Conservation (phyloP, 2,329 filamentous ascomycete genomes). For the Colletotrichum coccodes region DNA sequence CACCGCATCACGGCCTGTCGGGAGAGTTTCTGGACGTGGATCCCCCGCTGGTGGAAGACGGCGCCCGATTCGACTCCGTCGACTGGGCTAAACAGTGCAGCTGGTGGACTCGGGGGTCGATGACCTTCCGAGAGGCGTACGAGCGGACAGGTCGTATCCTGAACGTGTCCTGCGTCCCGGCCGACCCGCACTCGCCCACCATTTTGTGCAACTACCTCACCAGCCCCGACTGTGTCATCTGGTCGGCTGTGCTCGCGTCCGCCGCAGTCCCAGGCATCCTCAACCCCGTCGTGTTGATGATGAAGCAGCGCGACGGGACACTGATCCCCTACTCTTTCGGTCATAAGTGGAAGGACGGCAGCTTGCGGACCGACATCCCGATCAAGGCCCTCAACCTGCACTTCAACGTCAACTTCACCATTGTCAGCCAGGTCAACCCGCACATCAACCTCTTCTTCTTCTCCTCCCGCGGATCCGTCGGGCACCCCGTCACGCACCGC, state of each 20-base stretch:
- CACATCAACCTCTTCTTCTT: conserved; percentile 99
- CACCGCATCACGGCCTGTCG: conserved; percentile 85
- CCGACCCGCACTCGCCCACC: conserved; percentile 90
- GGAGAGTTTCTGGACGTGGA: conserved; percentile 81
- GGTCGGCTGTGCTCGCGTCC: conserved; percentile 94
- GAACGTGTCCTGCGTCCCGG: conserved; percentile 95
- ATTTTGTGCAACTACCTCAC: conserved; percentile 97
- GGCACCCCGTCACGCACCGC: conserved; percentile 92
- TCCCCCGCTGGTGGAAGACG: conserved; percentile 87
- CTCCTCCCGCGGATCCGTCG: conserved; percentile 90
- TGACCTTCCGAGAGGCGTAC: conserved; percentile 96
- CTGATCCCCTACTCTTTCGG: conserved; percentile 94
- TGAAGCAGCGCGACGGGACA: conserved; percentile 82
- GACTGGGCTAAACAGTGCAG: conserved; percentile 87
- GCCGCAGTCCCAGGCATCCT: conserved; percentile 96
- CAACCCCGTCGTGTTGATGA: conserved; percentile 93
- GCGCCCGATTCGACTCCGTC: conserved; percentile 91
- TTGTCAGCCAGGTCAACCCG: conserved; percentile 90
- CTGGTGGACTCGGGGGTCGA: conserved; percentile 92
- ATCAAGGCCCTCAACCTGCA: conserved; percentile 93
- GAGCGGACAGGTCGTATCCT: conserved; percentile 92
- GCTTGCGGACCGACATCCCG: conserved; percentile 92
- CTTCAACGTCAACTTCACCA: conserved; percentile 98
- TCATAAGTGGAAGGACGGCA: conserved; percentile 99
- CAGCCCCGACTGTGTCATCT: conserved; percentile 95